Percentiles rank a stretch among this genome's conserved stretches.
Evolutionary conservation across 345 rosid genomes (phyloP).

Genomic region (Moringa oleifera): DNA sequence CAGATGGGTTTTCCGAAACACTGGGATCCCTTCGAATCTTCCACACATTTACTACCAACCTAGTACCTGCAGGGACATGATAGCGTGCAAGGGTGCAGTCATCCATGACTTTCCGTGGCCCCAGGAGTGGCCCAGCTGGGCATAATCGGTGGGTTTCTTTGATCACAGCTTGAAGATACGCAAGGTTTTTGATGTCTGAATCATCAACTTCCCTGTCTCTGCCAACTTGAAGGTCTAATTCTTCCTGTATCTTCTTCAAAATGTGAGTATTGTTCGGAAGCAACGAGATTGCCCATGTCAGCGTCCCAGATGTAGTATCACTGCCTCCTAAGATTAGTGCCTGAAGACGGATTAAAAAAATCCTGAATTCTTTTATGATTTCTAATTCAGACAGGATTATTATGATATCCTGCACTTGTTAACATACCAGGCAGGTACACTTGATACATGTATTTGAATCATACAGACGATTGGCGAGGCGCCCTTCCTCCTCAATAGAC

Average conservation of each 20-base stretch:
- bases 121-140: slow-evolving; percentile 53
- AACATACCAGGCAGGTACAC: slow-evolving; percentile 44
- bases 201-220: slow-evolving; percentile 39
- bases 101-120: slow-evolving; percentile 42
- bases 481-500: slow-evolving; percentile 23
- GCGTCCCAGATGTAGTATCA: slow-evolving; percentile 37
- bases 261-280: slow-evolving; percentile 41
- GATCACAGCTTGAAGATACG: slow-evolving; percentile 51
- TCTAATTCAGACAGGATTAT: not conserved
- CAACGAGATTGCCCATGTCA: slow-evolving; percentile 59
- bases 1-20: slow-evolving; percentile 31
- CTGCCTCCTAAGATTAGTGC: slow-evolving; percentile 46
- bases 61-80: slow-evolving; percentile 36
- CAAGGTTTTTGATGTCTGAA: slow-evolving; percentile 40
- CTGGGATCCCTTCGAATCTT: slow-evolving; percentile 46
- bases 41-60: slow-evolving; percentile 44
- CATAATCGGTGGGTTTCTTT: slow-evolving; percentile 58
- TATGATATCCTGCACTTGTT: not conserved
- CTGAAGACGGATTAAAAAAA: slow-evolving; percentile 18
- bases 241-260: slow-evolving; percentile 43
- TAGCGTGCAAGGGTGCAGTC: slow-evolving; percentile 48
- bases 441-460: slow-evolving; percentile 39
- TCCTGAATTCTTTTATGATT: not conserved
- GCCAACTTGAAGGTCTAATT: slow-evolving; percentile 45
- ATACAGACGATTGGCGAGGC: slow-evolving; percentile 22